Evolutionary conservation across 2,329 filamentous ascomycete species (phyloP).

Genomic region (Chalaropsis thielavioides): DNA sequence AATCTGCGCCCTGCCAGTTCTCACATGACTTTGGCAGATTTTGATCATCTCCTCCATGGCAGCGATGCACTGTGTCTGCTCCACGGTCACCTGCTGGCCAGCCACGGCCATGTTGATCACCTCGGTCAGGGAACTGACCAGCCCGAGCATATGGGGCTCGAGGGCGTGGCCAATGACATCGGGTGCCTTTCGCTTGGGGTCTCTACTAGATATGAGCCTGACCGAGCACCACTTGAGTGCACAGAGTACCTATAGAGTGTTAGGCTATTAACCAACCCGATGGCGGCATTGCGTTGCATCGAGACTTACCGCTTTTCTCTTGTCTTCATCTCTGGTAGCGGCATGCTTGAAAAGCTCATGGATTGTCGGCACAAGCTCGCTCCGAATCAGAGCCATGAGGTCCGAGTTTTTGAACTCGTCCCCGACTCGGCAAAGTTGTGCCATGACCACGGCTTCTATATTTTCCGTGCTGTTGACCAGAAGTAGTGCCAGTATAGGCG

Average conservation of each 20-base stretch:
- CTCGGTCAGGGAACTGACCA: conserved; percentile 71
- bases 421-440: conserved; percentile 53
- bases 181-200: conserved; percentile 33
- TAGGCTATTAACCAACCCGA: not conserved
- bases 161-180: conserved; percentile 61
- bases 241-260: not conserved
- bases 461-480: conserved; percentile 44
- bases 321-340: conserved; percentile 49
- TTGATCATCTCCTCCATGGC: conserved; percentile 81
- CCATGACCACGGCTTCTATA: conserved; percentile 52
- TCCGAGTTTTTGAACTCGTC: conserved; percentile 52
- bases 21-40: conserved; percentile 57
- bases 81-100: conserved; percentile 40
- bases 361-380: conserved; percentile 60
- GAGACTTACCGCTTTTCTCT: conserved; percentile 40
- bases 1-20: conserved; percentile 78
- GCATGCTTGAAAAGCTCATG: conserved; percentile 71
- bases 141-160: conserved; percentile 67
- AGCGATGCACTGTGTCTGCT: conserved; percentile 63
- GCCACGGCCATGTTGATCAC: conserved; percentile 53
- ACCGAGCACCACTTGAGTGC: conserved; percentile 36
- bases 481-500: conserved; percentile 43
- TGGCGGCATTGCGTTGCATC: not conserved
- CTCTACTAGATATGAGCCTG: conserved; percentile 28
- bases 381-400: conserved; percentile 54